Conservation (phyloP, 805 yeast genomes). For the Ascoidea asiatica region DNA sequence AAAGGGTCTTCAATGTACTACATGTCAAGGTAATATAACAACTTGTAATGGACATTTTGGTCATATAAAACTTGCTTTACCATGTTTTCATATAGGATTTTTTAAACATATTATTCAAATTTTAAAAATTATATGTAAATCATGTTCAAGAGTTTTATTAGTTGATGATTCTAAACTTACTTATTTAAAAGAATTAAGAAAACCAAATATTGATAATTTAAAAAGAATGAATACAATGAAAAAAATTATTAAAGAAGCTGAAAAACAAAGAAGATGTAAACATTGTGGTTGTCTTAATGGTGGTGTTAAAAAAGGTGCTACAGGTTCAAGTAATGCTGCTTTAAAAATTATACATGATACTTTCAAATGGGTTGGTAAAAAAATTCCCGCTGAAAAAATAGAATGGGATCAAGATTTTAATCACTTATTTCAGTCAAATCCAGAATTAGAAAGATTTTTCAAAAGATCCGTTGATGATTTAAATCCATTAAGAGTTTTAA, state of each 20-base stretch:
- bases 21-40: conserved; percentile 86
- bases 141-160: conserved; percentile 66
- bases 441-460: conserved; percentile 79
- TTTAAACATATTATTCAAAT: conserved; percentile 85
- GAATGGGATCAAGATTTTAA: conserved; percentile 83
- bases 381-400: conserved; percentile 68
- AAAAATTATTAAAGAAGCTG: conserved; percentile 80
- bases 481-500: conserved; percentile 81
- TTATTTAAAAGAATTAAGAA: conserved; percentile 65
- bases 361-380: conserved; percentile 91
- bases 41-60: conserved; percentile 99
- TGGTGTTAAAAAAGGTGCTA: conserved; percentile 91
- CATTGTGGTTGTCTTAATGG: conserved; percentile 86
- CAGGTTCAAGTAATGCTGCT: conserved; percentile 87
- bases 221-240: conserved; percentile 84
- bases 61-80: conserved; percentile 81
- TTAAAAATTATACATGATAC: conserved; percentile 91
- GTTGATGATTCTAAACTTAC: conserved; percentile 59
- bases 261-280: conserved; percentile 85
- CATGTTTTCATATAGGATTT: conserved; percentile 96
- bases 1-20: conserved; percentile 71
- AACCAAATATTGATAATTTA: conserved; percentile 81
- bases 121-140: conserved; percentile 82
- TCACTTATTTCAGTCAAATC: conserved; percentile 57
- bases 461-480: conserved; percentile 86